Evolutionary conservation across 306 rosid genomes (phyloP), one percentile per base, ranked within the genome.

Genomic region (Luffa aegyptiaca): DNA sequence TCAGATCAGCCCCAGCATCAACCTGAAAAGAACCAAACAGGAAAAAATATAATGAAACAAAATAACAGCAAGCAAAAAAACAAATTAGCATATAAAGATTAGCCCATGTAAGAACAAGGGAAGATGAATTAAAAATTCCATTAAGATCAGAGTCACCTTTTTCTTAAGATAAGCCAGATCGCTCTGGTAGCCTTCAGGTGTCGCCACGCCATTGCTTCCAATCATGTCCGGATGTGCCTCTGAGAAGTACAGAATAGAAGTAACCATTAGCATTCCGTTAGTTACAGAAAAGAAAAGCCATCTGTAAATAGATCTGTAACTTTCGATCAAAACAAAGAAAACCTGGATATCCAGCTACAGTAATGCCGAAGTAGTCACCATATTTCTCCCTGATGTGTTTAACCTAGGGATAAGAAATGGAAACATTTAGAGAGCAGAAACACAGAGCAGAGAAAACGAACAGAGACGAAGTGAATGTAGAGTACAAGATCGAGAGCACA

Each of bases 341-440:
- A 93, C 98, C 98, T 90, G 99, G 99, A 89, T 95, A 95, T 81
- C 99, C 99, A 82, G 99, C 99, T 5, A 95, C 87, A 1, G 99
- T 90, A 65, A 95, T 89, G 81, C 99, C 99, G 69, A 95, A 95
- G 90, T 95, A 95, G 83, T 95, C 97, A 36, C 94, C 97, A 72
- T 91, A 88, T 45, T 88, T 83, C 72, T 83, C 88, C 82, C 92
- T 83, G 78, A 95, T 93, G 82, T 95, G 99, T 75, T 86, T 85
- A 75, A 95, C 98, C 98, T 94, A 73, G 10, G 21, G 51, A 57
- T 1, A 9, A 33, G n/a, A 63, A 76, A 56, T 13, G 61, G 3
- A 53, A 41, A 39, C 56, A 18, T 35, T 37, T 35, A 55, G 42
- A 37, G 11, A 49, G 9, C 35, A 75, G 58, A 71, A 73, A 0